Conservation (phyloP, 2,329 filamentous ascomycete species). For the Arthrobotrys iridis region DNA sequence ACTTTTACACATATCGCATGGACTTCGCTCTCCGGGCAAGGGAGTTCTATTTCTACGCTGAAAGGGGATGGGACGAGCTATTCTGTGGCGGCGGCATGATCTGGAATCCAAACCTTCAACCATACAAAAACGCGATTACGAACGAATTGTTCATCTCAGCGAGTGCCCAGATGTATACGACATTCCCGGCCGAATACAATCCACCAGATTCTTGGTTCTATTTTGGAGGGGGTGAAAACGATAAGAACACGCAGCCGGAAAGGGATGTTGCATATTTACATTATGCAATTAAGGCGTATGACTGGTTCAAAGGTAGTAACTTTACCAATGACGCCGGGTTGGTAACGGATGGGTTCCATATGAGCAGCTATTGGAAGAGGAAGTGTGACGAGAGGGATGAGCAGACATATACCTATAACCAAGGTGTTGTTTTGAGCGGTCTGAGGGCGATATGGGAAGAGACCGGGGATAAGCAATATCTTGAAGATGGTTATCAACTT, state of each 20-base stretch:
- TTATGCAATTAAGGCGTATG: slow-evolving; percentile 79
- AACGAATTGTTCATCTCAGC: slow-evolving; percentile 89
- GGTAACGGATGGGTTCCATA: slow-evolving; percentile 89
- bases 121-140: slow-evolving; percentile 97
- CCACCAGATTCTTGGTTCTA: slow-evolving; percentile 1
- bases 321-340: slow-evolving; percentile 82
- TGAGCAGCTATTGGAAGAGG: slow-evolving; percentile 71
- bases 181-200: slow-evolving; percentile 70
- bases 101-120: slow-evolving; percentile 80
- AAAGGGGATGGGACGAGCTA: slow-evolving; percentile 80
- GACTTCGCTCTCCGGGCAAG: slow-evolving; percentile 84
- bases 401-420: slow-evolving; percentile 96
- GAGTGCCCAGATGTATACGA: slow-evolving; percentile 86
- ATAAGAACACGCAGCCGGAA: slow-evolving; percentile 47
- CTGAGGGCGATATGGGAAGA: slow-evolving; percentile 81
- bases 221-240: slow-evolving; percentile 24
- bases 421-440: slow-evolving; percentile 86
- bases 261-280: slow-evolving; percentile 74
- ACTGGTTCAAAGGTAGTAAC: slow-evolving; percentile 79
- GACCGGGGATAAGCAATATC: slow-evolving; percentile 76
- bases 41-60: slow-evolving; percentile 84
- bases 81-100: slow-evolving; percentile 89
- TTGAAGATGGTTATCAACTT: slow-evolving; percentile 81
- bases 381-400: slow-evolving; percentile 83
- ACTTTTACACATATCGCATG: slow-evolving; percentile 68